Evolutionary conservation across 108 stramenopile genomes (phyloP).

Genomic region (Nannochloropsis salina): DNA sequence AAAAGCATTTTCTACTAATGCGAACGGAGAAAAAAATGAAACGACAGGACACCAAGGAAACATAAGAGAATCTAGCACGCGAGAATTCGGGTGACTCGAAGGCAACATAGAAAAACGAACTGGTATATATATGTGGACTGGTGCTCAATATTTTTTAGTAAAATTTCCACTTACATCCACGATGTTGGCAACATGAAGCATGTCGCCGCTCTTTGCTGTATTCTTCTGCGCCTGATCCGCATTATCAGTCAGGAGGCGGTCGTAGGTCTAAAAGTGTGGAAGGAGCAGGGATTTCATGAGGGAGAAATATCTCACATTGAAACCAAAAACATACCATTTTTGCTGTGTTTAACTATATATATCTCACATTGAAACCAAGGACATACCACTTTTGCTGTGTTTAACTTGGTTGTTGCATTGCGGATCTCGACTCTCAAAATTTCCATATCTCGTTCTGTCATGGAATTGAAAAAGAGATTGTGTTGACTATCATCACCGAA

Average conservation of each 20-base stretch:
- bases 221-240: background rate
- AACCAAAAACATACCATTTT: background rate
- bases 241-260: slow-evolving; percentile 6
- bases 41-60: background rate
- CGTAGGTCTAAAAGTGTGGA: background rate
- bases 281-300: no score
- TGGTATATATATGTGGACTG: no score
- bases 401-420: background rate
- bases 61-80: background rate
- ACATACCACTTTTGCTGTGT: slow-evolving; percentile 19
- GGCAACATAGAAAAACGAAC: no score
- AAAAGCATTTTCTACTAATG: no score
- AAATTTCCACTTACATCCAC: background rate
- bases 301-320: no score
- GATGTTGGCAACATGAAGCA: slow-evolving; percentile 13
- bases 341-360: slow-evolving; percentile 1
- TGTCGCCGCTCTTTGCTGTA: background rate
- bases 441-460: background rate
- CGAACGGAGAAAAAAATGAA: background rate
- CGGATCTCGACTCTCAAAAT: background rate
- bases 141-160: no score
- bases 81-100: background rate
- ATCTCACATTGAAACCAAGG: no score
- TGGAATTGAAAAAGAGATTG: background rate
- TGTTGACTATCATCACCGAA: background rate